Conservation (phyloP, 2,329 filamentous ascomycete genomes). For the Alternaria incomplexa region DNA sequence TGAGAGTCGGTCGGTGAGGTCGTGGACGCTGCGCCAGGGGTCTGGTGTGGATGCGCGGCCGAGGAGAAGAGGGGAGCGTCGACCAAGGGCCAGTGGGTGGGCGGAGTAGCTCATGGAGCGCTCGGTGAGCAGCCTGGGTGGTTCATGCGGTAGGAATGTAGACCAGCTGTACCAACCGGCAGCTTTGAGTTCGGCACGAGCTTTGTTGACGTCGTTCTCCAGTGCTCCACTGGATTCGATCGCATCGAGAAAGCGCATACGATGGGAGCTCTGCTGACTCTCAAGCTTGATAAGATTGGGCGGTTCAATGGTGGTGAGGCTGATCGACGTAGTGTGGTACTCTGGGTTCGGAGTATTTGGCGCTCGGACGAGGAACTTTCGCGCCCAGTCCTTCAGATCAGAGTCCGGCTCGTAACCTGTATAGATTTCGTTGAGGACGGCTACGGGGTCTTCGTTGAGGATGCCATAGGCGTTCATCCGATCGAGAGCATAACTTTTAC, state of each 20-base stretch:
- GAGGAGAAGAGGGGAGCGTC: neutral
- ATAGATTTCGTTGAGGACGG: constrained; percentile 46
- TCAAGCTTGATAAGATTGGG: constrained; percentile 35
- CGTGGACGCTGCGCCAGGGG: neutral
- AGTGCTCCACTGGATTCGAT: constrained; percentile 21
- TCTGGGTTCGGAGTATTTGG: neutral
- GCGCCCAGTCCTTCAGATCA: constrained; percentile 29
- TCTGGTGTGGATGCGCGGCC: neutral
- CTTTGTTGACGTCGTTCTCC: constrained; percentile 33
- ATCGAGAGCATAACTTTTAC: constrained; percentile 41
- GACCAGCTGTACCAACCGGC: constrained; percentile 12
- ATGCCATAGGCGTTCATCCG: constrained; percentile 39
- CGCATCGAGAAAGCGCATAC: constrained; percentile 20
- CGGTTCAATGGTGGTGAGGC: constrained; percentile 10
- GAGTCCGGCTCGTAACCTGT: constrained; percentile 26
- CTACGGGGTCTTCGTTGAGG: constrained; percentile 47
- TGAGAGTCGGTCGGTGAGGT: neutral
- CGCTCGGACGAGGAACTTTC: constrained; percentile 24
- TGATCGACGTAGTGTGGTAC: neutral
- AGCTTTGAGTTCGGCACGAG: constrained; percentile 15
- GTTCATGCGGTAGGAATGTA: neutral
- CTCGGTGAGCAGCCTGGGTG: neutral
- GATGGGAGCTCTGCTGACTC: constrained; percentile 17
- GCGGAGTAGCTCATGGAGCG: neutral
- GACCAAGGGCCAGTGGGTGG: neutral